These are phyloP conservation scores for Schwanniomyces pseudopolymorphus DNA, from an alignment of 805 yeast species.

Conservation along the genomic window DNA sequence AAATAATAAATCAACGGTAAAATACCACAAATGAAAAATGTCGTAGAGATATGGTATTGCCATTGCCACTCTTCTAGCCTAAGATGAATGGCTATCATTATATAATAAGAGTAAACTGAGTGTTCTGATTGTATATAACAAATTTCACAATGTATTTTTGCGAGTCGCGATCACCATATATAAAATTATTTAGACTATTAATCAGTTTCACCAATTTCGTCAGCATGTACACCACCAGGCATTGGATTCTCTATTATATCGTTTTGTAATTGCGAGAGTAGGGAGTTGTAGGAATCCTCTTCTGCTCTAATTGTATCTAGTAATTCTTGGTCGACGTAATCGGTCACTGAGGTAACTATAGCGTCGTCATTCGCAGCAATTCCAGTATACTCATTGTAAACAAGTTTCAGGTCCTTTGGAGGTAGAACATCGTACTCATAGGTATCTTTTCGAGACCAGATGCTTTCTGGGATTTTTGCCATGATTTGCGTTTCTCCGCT, in stretches of 20 bases:
- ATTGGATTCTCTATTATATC: background rate
- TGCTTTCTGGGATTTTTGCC: constrained; percentile 62
- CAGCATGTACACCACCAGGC: background rate
- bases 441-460: constrained; percentile 63
- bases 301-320: constrained; percentile 39
- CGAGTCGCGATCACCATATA: background rate
- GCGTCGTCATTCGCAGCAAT: constrained; percentile 10
- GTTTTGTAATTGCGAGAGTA: background rate
- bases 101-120: background rate
- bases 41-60: constrained; percentile 46
- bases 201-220: background rate
- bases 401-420: constrained; percentile 40
- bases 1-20: constrained; percentile 35
- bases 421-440: constrained; percentile 75
- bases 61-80: constrained; percentile 39
- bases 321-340: constrained; percentile 47
- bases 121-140: background rate
- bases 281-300: constrained; percentile 16
- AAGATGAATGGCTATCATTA: constrained; percentile 44
- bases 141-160: no score
- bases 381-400: constrained; percentile 42
- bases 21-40: constrained; percentile 40
- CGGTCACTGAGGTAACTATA: constrained; percentile 32
- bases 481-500: constrained; percentile 71
- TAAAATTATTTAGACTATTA: background rate